Evolutionary conservation across 495 filamentous ascomycete species (phyloP).

Genomic region (Penicillium coffeae): DNA sequence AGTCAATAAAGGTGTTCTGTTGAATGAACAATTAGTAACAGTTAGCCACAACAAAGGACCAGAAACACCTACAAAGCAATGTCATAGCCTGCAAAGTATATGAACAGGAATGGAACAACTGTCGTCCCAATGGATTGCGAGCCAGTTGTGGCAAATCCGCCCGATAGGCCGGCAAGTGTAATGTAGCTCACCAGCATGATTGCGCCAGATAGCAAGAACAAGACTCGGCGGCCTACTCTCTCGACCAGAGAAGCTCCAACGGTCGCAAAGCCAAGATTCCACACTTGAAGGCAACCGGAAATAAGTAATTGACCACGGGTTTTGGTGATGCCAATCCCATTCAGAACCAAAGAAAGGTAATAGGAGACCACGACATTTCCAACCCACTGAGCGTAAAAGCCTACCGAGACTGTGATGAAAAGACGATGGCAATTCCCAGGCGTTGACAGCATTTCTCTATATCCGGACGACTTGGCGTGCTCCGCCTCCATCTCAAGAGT

Average conservation of each 20-base stretch:
- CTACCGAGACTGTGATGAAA: constrained; percentile 8
- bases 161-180: background rate
- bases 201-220: background rate
- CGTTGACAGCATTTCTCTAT: background rate
- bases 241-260: background rate
- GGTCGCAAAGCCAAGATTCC: background rate
- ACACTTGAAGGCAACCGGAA: constrained; percentile 10
- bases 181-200: background rate
- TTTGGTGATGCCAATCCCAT: constrained; percentile 48
- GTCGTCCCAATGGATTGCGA: background rate
- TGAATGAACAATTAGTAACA: too few species aligned
- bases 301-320: constrained; percentile 37
- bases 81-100: too few species aligned
- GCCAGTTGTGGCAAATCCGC: background rate
- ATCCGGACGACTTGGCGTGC: background rate
- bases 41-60: too few species aligned
- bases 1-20: background rate
- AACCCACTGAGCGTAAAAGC: constrained; percentile 10
- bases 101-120: background rate
- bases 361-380: constrained; percentile 50
- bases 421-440: constrained; percentile 11
- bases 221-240: background rate
- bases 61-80: too few species aligned
- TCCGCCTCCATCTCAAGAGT: constrained; percentile 3
- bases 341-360: constrained; percentile 51